Evolutionary conservation across 2,329 filamentous ascomycete genomes (phyloP), one percentile per base, ranked within the genome.

Genomic region (Atkinsonella hypoxylon): DNA sequence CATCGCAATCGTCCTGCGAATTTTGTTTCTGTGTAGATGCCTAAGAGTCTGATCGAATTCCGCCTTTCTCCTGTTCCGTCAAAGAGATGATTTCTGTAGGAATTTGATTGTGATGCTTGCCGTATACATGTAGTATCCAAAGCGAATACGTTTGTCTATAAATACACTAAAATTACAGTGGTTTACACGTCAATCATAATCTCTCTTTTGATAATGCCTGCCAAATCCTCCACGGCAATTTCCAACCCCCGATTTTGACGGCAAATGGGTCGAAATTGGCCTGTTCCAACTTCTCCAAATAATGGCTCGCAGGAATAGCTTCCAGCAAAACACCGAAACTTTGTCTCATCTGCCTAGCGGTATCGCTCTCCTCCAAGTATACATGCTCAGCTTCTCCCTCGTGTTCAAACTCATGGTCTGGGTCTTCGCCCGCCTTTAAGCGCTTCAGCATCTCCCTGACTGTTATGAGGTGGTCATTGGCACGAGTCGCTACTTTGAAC

Each of bases 391-490:
- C 82, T 62, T 95, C 89, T 31, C 82, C 79, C 54, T 85, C 77
- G 62, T 96, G 87, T 68, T 97, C 91, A 64, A 91, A 96, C 5
- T 87, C 88, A 64, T 96, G 91, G 0, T 85, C 88, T 0, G 87
- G 79, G 46, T 81, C 82, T 58, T 85, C 70, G 1, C 89, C 88
- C 4, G 81, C 82, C 49, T 80, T 80, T 18, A 95, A 70, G 59
- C 87, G 88, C 61, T 82, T 83, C 53, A 97, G 67, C 89, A 98
- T 95, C 64, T 95, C 88, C 53, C 89, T 76, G 2, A 87, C 91
- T 0, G 91, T 97, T 58, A 96, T 95, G 34, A 98, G 73, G 67
- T 98, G 93, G 64, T 98, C 93, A 62, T 94, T 94, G 7, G 93
- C 93, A 38, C 91, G 80, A 0, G 93, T 98, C 0, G 93, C 93